Base-by-base conservation (phyloP, 208 protist genomes). In the Acanthamoeba healyi region DNA sequence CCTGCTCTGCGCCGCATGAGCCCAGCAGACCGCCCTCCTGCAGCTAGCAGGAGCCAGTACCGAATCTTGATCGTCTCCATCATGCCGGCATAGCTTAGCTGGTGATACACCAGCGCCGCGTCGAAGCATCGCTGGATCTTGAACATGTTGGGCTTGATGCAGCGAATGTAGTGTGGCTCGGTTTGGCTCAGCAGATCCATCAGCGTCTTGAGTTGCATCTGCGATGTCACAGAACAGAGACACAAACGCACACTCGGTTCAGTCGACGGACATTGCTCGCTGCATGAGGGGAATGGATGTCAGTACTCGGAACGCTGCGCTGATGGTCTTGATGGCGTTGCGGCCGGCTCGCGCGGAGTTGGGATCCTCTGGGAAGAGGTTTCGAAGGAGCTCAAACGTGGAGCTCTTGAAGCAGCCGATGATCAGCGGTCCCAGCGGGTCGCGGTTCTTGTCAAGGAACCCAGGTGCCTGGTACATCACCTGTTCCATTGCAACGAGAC, bases 81-180 rank as follows among this genome's bases (percentile, higher is more conserved):
- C 90, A 96, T 94, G 24, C 95, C 95, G 2, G 70, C 88, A 63
- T 96, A 96, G 24, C 91, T 79, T 44, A 96, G 88, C 82, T 96
- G 95, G 15, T 10, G 17, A 1, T 84, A n/a, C 9, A 84, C 34
- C 72, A 46, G n/a, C 12, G 1, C 56, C 49, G 40, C 51, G 32
- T 90, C 82, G 32, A 90, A 90, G 26, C 12, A 42, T 6, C 38
- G 10, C 29, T 10, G 32, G 14, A 42, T 38, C 42, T 90, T 90
- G 19, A 36, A 42, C 24, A 42, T 54, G 92, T 99, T 99, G 46
- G 95, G 95, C 72, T 96, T 96, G 96, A 99, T 99, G 81, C 98
- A 98, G 91, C 98, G 98, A 70, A 99, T 96, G 94, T 99, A 99
- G 94, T 99, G 98, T 19, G 98, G 98, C 24, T 97, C 97, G 96